Percentiles rank a stretch among this genome's conserved stretches.
Evolutionary conservation across 176 grass and related monocot species (phyloP).

Genomic region (Ensete glaucum): DNA sequence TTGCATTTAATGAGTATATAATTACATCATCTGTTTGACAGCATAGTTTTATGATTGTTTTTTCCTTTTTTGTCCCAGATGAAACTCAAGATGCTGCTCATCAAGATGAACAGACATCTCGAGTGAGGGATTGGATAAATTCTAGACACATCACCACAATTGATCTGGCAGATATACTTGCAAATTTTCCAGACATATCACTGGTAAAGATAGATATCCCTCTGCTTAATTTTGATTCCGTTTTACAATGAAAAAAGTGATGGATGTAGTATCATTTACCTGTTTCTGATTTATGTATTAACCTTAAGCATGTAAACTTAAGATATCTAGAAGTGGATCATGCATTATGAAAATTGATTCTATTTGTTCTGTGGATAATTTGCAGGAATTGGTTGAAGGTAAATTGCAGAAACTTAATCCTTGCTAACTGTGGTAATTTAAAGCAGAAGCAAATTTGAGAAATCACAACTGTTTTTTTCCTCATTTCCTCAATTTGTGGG

Average conservation of each 20-base stretch:
- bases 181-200: slow-evolving; percentile 73
- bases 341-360: background rate
- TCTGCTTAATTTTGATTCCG: slow-evolving; percentile 1
- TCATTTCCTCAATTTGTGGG: slow-evolving; percentile 16
- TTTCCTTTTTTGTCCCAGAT: slow-evolving; percentile 25
- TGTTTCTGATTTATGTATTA: background rate
- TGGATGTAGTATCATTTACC: background rate
- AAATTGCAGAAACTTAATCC: slow-evolving; percentile 20
- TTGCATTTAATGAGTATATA: background rate
- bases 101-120: slow-evolving; percentile 53
- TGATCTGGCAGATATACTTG: slow-evolving; percentile 62
- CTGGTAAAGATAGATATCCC: slow-evolving; percentile 29
- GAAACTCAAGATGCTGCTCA: slow-evolving; percentile 90
- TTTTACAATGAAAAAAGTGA: background rate
- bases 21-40: background rate
- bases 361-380: slow-evolving; percentile 9
- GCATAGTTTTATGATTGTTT: background rate
- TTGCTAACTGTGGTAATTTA: slow-evolving; percentile 7
- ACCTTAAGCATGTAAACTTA: background rate
- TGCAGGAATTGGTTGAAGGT: slow-evolving; percentile 87
- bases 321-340: background rate
- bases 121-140: slow-evolving; percentile 75
- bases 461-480: slow-evolving; percentile 1
- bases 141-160: slow-evolving; percentile 36
- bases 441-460: background rate